These are phyloP conservation scores for Solanum hybrid DNA, from an alignment of 305 asterid genomes.

Conservation along the genomic window DNA sequence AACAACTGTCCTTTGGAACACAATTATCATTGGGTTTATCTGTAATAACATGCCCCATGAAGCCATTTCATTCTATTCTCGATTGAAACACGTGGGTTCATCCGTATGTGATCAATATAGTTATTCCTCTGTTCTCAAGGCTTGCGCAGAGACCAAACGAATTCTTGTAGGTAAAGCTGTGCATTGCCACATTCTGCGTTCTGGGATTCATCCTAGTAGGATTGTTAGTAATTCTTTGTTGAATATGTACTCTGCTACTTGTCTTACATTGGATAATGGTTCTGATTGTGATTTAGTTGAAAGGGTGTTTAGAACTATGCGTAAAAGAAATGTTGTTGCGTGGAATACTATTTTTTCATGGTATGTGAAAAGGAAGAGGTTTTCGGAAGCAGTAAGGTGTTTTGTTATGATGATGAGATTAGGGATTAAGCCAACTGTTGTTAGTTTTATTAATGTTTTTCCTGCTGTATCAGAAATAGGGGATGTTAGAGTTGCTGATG, in stretches of 20 bases:
- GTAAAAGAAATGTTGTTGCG: slow-evolving; percentile 66
- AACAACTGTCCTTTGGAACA: slow-evolving; percentile 31
- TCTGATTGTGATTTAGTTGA: slow-evolving; percentile 34
- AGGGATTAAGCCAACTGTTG: slow-evolving; percentile 51
- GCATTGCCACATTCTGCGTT: slow-evolving; percentile 65
- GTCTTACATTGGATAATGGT: slow-evolving; percentile 21
- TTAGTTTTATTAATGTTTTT: slow-evolving; percentile 67
- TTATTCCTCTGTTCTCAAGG: slow-evolving; percentile 75
- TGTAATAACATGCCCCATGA: slow-evolving; percentile 31
- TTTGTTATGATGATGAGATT: slow-evolving; percentile 61
- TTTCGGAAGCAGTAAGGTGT: slow-evolving; percentile 43
- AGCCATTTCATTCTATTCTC: slow-evolving; percentile 55
- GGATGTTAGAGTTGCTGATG: slow-evolving; percentile 37
- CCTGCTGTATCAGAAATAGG: slow-evolving; percentile 52
- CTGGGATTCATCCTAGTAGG: slow-evolving; percentile 43
- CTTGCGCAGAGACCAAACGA: slow-evolving; percentile 62
- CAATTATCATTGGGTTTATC: slow-evolving; percentile 27
- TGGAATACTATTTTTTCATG: slow-evolving; percentile 80
- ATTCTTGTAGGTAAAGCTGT: slow-evolving; percentile 56
- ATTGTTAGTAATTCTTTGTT: slow-evolving; percentile 70
- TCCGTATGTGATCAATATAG: slow-evolving; percentile 55
- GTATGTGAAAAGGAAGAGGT: slow-evolving; percentile 48
- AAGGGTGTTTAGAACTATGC: slow-evolving; percentile 53
- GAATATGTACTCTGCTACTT: slow-evolving; percentile 65
- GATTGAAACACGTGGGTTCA: slow-evolving; percentile 26